Evolutionary conservation across 1,284 basidiomycete species (phyloP).

Genomic region (Athelia sp.): DNA sequence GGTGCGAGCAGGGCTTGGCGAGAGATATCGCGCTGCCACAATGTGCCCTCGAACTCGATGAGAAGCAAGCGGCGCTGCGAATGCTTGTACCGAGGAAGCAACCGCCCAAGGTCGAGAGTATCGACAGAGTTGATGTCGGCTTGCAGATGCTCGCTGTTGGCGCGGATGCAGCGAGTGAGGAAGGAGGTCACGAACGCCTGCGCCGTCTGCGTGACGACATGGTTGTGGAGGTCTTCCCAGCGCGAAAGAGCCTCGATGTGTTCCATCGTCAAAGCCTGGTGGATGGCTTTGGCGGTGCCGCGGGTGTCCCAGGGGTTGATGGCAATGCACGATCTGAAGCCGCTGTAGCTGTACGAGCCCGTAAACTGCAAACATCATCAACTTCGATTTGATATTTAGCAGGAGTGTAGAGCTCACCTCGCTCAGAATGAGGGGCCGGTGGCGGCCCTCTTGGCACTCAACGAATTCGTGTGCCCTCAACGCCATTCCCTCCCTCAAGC

Average conservation of each 20-base stretch:
- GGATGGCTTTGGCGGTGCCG: constrained; percentile 71
- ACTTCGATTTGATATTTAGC: background rate
- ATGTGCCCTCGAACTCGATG: constrained; percentile 76
- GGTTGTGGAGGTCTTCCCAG: constrained; percentile 84
- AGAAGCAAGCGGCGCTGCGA: constrained; percentile 63
- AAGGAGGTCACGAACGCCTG: constrained; percentile 82
- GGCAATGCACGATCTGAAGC: constrained; percentile 81
- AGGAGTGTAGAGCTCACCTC: constrained; percentile 39
- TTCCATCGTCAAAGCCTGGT: constrained; percentile 59
- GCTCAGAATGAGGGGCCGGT: constrained; percentile 72
- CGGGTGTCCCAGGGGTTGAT: constrained; percentile 82
- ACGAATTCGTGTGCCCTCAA: constrained; percentile 81
- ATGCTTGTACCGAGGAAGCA: constrained; percentile 60
- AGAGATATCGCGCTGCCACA: constrained; percentile 59
- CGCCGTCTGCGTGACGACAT: constrained; percentile 84
- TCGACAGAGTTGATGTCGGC: constrained; percentile 35
- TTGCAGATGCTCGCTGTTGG: constrained; percentile 60
- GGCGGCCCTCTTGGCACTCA: constrained; percentile 63
- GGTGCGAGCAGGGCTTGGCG: constrained; percentile 35
- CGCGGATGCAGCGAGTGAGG: constrained; percentile 67
- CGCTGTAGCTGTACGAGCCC: constrained; percentile 80
- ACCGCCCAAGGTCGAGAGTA: constrained; percentile 41
- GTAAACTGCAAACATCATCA: constrained; percentile 53
- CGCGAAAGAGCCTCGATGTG: constrained; percentile 67
- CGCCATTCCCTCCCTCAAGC: constrained; percentile 86